phyloP scores from a whole-genome alignment of 2,329 filamentous ascomycete genomes.

The Orbilia quercus region DNA sequence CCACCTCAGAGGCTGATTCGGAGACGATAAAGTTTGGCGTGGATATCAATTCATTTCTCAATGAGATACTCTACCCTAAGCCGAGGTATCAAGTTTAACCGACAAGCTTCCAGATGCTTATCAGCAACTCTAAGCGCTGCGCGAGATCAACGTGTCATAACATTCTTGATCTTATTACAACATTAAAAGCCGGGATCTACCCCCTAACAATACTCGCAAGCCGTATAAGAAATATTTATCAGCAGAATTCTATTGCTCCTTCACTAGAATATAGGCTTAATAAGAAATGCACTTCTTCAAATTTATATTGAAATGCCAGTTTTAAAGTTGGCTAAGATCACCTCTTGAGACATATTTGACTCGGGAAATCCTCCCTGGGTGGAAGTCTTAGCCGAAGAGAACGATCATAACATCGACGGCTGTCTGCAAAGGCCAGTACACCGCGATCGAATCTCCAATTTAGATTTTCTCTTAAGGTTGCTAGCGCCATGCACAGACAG shows the following conservation, averaged over 20 bases:
- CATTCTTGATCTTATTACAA: too few species aligned
- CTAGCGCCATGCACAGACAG: neutral
- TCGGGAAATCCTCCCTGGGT: neutral
- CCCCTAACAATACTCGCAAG: neutral
- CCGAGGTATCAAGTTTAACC: slow-evolving; percentile 9
- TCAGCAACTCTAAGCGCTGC: neutral
- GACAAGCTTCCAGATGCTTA: slow-evolving; percentile 1
- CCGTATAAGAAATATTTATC: neutral
- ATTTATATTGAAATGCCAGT: neutral
- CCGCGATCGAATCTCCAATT: neutral
- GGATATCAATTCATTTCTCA: slow-evolving; percentile 4
- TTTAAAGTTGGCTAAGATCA: neutral
- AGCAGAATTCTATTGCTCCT: slow-evolving; percentile 4
- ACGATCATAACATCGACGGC: neutral
- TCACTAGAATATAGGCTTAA: neutral
- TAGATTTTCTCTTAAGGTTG: neutral
- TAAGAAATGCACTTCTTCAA: slow-evolving; percentile 1
- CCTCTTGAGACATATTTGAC: neutral
- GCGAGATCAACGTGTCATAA: neutral
- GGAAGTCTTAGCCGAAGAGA: neutral
- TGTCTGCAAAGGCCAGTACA: neutral
- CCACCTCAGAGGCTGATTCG: slow-evolving; percentile 4
- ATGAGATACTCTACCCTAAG: neutral
- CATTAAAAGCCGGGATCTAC: neutral
- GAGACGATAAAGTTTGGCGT: neutral